Conservation (phyloP, 176 grass and related monocot genomes). For the Alloteropsis semialata region DNA sequence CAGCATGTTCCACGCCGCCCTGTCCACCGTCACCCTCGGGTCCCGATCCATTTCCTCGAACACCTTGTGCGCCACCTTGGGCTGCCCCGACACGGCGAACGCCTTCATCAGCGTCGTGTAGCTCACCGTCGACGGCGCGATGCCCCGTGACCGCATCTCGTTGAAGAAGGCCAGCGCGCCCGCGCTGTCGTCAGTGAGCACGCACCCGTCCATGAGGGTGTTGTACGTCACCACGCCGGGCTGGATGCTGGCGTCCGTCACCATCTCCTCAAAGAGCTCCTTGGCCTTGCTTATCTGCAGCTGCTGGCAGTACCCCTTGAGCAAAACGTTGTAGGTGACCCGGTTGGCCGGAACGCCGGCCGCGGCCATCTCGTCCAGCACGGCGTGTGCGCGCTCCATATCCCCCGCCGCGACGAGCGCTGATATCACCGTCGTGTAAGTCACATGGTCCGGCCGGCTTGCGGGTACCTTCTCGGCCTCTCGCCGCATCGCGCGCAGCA, state of each 20-base stretch:
- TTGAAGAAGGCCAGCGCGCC: conserved; percentile 73
- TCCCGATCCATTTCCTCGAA: conserved; percentile 87
- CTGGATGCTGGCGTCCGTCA: conserved; percentile 21
- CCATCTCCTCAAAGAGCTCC: conserved; percentile 52
- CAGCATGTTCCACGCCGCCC: conserved; percentile 89
- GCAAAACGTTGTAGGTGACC: conserved; percentile 86
- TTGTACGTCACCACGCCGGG: conserved; percentile 86
- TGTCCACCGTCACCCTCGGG: conserved; percentile 63
- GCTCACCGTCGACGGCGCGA: conserved; percentile 75
- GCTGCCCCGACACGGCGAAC: conserved; percentile 71
- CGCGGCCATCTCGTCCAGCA: conserved; percentile 67
- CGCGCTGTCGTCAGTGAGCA: conserved; percentile 61
- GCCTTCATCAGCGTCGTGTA: conserved; percentile 97
- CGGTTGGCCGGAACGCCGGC: conserved; percentile 51
- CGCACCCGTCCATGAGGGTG: conserved; percentile 89
- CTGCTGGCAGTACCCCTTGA: conserved; percentile 89
- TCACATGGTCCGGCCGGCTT: conserved; percentile 77
- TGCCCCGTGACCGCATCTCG: conserved; percentile 70
- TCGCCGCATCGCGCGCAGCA: conserved; percentile 59
- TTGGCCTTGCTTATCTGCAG: conserved; percentile 57
- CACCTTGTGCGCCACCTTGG: conserved; percentile 75
- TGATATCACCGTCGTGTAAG: conserved; percentile 71
- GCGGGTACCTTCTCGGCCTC: conserved; percentile 40
- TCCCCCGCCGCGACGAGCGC: conserved; percentile 61
- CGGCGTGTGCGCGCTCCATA: conserved; percentile 40